Conservation (phyloP, 306 rosid species). For the Dryas octopetala region DNA sequence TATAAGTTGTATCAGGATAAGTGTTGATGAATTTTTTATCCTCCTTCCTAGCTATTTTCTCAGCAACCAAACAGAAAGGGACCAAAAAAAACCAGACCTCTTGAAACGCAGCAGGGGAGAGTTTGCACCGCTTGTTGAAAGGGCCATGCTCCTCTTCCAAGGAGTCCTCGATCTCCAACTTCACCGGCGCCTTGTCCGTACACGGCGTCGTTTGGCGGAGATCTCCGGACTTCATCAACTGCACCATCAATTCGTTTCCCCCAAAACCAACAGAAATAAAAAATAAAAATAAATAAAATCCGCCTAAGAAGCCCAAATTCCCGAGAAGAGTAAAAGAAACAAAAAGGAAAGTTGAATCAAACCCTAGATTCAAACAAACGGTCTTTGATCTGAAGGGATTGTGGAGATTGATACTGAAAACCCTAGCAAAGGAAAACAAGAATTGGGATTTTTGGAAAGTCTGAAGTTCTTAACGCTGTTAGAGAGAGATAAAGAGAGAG, state of each 20-base stretch:
- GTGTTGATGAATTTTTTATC: neutral
- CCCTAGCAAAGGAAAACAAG: conserved; percentile 29
- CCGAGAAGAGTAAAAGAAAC: conserved; percentile 1
- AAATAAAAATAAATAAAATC: too few relatives aligned
- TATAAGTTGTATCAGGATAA: neutral
- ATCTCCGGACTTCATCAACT: conserved; percentile 57
- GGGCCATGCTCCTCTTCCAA: conserved; percentile 64
- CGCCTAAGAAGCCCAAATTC: neutral
- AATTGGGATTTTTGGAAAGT: conserved; percentile 1
- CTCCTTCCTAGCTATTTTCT: neutral
- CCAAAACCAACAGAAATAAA: neutral
- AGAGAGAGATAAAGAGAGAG: neutral
- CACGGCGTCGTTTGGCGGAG: conserved; percentile 34
- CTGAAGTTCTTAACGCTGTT: conserved; percentile 24
- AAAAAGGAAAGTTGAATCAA: neutral
- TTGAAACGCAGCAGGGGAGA: conserved; percentile 33
- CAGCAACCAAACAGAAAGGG: conserved; percentile 12
- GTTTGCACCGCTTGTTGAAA: conserved; percentile 59
- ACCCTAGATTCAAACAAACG: conserved; percentile 2
- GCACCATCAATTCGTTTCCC: conserved; percentile 43
- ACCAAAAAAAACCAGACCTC: conserved; percentile 40
- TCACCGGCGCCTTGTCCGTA: conserved; percentile 52
- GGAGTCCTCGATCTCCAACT: conserved; percentile 73
- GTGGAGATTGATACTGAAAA: conserved; percentile 37
- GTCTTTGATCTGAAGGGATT: conserved; percentile 17